These are phyloP conservation scores for Waltiozyma sp. DNA, from an alignment of 1,139 yeast genomes.

Conservation along the genomic window DNA sequence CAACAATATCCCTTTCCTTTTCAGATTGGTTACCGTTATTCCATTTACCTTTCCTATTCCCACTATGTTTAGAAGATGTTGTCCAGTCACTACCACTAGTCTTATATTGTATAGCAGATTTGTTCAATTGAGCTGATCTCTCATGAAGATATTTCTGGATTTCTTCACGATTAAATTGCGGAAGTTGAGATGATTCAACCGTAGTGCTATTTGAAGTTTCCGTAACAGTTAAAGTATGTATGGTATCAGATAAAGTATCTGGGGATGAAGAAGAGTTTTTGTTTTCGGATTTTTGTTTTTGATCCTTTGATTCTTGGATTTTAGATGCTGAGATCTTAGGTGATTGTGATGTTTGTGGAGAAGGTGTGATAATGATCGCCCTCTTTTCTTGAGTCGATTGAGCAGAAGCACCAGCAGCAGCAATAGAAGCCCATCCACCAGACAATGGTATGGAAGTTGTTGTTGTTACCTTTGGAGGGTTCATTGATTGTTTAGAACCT, in stretches of 20 bases:
- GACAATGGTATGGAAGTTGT: neutral
- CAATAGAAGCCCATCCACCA: neutral
- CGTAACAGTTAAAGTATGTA: slow-evolving; percentile 2
- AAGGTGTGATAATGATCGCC: slow-evolving; percentile 2
- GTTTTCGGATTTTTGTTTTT: slow-evolving; percentile 4
- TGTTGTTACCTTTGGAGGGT: neutral
- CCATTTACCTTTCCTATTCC: neutral
- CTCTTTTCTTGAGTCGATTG: neutral
- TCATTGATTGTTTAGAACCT: neutral
- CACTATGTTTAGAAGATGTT: neutral
- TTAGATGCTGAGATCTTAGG: neutral
- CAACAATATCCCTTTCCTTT: neutral
- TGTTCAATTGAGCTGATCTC: slow-evolving; percentile 1
- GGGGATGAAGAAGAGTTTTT: neutral
- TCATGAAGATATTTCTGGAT: slow-evolving; percentile 2
- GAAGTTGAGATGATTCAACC: slow-evolving; percentile 1
- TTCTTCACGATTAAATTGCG: slow-evolving; percentile 7
- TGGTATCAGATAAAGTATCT: neutral
- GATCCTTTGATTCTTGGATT: neutral
- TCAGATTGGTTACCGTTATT: neutral
- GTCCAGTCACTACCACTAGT: slow-evolving; percentile 8
- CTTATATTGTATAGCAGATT: slow-evolving; percentile 1
- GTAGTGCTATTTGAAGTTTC: slow-evolving; percentile 1
- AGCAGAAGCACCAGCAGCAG: neutral
- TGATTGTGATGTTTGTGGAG: neutral